Base-by-base conservation (phyloP, 257 asterid genomes). In the Verbascum thapsus region DNA sequence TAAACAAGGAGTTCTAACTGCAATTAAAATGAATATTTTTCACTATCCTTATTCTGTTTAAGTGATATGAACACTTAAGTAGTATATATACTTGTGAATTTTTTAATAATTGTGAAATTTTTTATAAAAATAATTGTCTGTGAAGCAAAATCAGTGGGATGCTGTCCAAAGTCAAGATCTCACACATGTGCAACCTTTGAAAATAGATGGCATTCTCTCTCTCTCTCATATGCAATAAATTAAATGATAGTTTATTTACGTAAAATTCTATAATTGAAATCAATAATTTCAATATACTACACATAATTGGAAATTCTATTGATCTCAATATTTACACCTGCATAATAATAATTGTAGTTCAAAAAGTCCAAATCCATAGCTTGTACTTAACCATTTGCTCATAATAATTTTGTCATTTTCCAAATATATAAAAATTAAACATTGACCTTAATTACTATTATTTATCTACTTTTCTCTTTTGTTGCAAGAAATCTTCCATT, bases 91-190 rank as follows among this genome's bases (percentile, higher is more conserved):
- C 10, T 8, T 58, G 51, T 41, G 41, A 65, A 58, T 13, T 47
- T 13, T 47, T 56, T 38, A 30, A 55, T 18, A 26, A 12, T 58
- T 9, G 53, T n/a, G 59, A 54, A 13, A 32, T 19, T 65, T 34
- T 0, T 18, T 32, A 18, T 42, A 42, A 10, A 35, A 63, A 50
- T 8, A 26, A 37, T 67, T 30, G 20, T 58, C 43, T 62, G 79
- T 68, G 81, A 74, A 68, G 75, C 77, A 75, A 75, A 68, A 72
- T 67, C 66, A 15, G 35, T 42, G 56, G 68, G 70, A 70, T 61
- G 69, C 66, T 44, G 67, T 83, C 85, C 37, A 83, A 85, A 76
- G 96, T 85, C 96, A 85, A 68, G 64, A 74, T 79, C 74, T 77
- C 91, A 81, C 91, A 83, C 89, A 88, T 81, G 91, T 57, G 79